A percentile compares a stretch with the other conserved stretches of the same genome.
These are phyloP conservation scores for Podaxis pistillaris DNA, from an alignment of 768 basidiomycete genomes.

Conservation along the genomic window DNA sequence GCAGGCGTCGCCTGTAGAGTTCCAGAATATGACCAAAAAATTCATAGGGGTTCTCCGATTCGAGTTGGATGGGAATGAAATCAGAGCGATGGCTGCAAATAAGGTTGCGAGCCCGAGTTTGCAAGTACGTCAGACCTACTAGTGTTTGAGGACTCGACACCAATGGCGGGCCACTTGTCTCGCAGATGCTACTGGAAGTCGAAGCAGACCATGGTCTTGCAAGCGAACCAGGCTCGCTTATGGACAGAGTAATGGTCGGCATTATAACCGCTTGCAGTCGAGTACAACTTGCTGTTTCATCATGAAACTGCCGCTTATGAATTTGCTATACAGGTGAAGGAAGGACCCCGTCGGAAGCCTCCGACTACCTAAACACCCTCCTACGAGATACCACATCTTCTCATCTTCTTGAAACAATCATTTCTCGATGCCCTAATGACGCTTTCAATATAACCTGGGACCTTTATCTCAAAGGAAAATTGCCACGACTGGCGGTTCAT, in stretches of 20 bases:
- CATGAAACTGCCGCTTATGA: background rate
- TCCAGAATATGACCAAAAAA: constrained; percentile 42
- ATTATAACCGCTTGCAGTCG: constrained; percentile 64
- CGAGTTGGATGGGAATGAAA: constrained; percentile 64
- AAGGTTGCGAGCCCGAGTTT: constrained; percentile 77
- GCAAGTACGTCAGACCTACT: constrained; percentile 45
- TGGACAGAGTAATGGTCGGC: constrained; percentile 80
- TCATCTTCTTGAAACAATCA: constrained; percentile 83
- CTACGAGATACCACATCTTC: constrained; percentile 87
- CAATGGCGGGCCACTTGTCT: constrained; percentile 2
- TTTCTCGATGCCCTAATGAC: constrained; percentile 55
- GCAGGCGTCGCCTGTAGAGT: constrained; percentile 40
- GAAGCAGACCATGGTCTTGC: constrained; percentile 68
- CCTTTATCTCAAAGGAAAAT: constrained; percentile 73
- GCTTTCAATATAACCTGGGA: constrained; percentile 73
- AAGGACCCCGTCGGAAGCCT: constrained; percentile 36
- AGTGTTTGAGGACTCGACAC: background rate
- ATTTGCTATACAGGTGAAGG: constrained; percentile 3
- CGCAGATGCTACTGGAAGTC: constrained; percentile 77
- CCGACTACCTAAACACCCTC: constrained; percentile 80
- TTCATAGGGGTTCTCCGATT: constrained; percentile 52
- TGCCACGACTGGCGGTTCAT: constrained; percentile 74
- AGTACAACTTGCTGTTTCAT: constrained; percentile 25
- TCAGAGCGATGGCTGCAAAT: constrained; percentile 71
- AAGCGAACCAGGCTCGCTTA: constrained; percentile 63